These are phyloP conservation scores for Vachellia collinsii DNA, from an alignment of 306 rosid species.

Conservation along the genomic window DNA sequence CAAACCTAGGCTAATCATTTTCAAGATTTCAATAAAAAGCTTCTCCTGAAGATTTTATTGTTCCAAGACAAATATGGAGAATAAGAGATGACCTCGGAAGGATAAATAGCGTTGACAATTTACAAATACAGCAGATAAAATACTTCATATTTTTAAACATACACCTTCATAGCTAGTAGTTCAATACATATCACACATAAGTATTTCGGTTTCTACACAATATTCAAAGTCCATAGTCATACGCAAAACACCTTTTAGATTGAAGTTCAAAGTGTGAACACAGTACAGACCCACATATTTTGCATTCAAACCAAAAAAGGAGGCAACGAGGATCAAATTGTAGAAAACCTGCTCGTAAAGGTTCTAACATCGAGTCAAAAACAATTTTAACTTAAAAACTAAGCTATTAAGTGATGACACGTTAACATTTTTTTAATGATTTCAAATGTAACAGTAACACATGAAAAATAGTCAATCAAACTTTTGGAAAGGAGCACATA, in stretches of 20 bases:
- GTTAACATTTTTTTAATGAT: not conserved
- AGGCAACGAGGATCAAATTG: not conserved
- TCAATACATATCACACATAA: not conserved
- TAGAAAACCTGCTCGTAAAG: not conserved
- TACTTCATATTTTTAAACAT: not conserved
- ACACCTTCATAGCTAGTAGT: not conserved
- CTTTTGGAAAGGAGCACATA: not conserved
- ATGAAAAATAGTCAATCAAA: not conserved
- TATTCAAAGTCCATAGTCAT: not conserved
- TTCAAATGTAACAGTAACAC: not conserved
- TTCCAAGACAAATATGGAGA: not conserved
- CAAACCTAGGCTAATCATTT: not conserved
- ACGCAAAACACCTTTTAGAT: not conserved
- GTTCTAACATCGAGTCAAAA: not conserved
- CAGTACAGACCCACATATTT: not conserved
- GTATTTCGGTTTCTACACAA: slow-evolving; percentile 13
- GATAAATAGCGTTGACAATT: not conserved
- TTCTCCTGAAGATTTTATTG: not conserved
- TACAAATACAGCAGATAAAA: not conserved
- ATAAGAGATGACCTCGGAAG: not conserved
- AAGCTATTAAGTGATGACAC: not conserved
- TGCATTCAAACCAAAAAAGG: not conserved
- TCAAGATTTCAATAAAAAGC: not conserved
- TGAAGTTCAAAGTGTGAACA: not conserved
- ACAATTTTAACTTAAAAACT: not conserved